Conservation (phyloP, 495 filamentous ascomycete genomes). For the Penicillium simplicissimum region DNA sequence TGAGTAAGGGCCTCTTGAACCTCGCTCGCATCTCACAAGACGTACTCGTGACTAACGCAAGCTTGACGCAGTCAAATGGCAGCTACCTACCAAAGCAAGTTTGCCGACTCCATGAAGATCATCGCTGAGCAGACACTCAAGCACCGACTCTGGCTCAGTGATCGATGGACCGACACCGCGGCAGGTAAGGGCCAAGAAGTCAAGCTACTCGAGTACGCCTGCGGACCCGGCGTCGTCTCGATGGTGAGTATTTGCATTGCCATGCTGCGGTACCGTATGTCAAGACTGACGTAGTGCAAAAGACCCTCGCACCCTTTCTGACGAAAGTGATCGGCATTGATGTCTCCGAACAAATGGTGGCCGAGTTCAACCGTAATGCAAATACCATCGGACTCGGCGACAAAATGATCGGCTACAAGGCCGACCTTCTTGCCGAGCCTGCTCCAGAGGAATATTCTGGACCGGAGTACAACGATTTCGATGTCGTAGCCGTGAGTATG, state of each 20-base stretch:
- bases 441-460: slow-evolving; percentile 41
- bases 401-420: slow-evolving; percentile 58
- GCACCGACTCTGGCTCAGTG: slow-evolving; percentile 62
- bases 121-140: slow-evolving; percentile 42
- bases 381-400: slow-evolving; percentile 42
- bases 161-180: slow-evolving; percentile 52
- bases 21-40: background rate
- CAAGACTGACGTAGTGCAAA: background rate
- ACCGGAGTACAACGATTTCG: slow-evolving; percentile 58
- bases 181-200: slow-evolving; percentile 46
- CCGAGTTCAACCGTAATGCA: slow-evolving; percentile 53
- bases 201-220: slow-evolving; percentile 73
- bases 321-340: slow-evolving; percentile 65
- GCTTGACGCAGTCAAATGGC: slow-evolving; percentile 40
- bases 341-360: slow-evolving; percentile 66
- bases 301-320: slow-evolving; percentile 62
- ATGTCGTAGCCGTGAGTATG: slow-evolving; percentile 63
- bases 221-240: slow-evolving; percentile 66
- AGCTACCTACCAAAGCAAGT: slow-evolving; percentile 42
- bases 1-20: slow-evolving; percentile 40
- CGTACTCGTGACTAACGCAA: no score
- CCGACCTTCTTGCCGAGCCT: slow-evolving; percentile 53
- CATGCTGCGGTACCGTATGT: background rate
- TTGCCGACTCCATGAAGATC: slow-evolving; percentile 39
- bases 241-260: slow-evolving; percentile 36